Evolutionary conservation across 73 alveolate genomes (phyloP).

Genomic region (Paraurostyla sp.): DNA sequence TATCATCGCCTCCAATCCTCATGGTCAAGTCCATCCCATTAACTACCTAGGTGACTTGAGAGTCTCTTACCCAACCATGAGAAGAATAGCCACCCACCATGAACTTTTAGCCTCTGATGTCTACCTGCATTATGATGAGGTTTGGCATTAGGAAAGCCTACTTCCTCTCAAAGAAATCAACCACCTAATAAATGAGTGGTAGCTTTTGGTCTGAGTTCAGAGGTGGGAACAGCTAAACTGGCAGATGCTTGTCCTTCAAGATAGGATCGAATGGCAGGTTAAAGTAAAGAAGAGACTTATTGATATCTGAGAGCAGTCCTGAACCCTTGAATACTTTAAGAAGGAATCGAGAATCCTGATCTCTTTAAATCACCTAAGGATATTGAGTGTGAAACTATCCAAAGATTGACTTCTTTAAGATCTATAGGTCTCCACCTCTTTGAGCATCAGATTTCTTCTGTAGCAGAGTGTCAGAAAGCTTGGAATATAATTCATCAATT

Average conservation of each 20-base stretch:
- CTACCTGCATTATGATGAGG: slow-evolving; percentile 14
- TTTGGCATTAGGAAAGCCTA: slow-evolving; percentile 47
- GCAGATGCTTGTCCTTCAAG: slow-evolving; percentile 28
- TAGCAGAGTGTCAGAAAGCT: not conserved
- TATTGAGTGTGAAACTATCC: slow-evolving; percentile 14
- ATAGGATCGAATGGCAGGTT: slow-evolving; percentile 44
- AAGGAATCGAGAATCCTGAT: slow-evolving; percentile 5
- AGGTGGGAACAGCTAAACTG: slow-evolving; percentile 13
- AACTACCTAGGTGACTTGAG: slow-evolving; percentile 7
- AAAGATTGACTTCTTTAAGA: slow-evolving; percentile 16
- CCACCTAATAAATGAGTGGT: slow-evolving; percentile 8
- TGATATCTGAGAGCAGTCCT: slow-evolving; percentile 1
- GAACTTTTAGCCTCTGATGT: slow-evolving; percentile 11
- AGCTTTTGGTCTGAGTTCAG: slow-evolving; percentile 2
- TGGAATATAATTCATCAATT: slow-evolving; percentile 8
- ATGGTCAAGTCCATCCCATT: slow-evolving; percentile 54
- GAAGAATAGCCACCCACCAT: slow-evolving; percentile 50
- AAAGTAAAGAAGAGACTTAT: slow-evolving; percentile 24
- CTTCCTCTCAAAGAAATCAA: slow-evolving; percentile 51
- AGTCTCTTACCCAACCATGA: slow-evolving; percentile 53
- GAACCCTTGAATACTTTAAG: not conserved
- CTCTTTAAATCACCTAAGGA: not conserved
- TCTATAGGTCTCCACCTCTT: not conserved
- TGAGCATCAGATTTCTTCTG: not conserved
- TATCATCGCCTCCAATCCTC: slow-evolving; percentile 50